phyloP scores from a whole-genome alignment of 2,329 filamentous ascomycete genomes.

The Diaporthe sp. region DNA sequence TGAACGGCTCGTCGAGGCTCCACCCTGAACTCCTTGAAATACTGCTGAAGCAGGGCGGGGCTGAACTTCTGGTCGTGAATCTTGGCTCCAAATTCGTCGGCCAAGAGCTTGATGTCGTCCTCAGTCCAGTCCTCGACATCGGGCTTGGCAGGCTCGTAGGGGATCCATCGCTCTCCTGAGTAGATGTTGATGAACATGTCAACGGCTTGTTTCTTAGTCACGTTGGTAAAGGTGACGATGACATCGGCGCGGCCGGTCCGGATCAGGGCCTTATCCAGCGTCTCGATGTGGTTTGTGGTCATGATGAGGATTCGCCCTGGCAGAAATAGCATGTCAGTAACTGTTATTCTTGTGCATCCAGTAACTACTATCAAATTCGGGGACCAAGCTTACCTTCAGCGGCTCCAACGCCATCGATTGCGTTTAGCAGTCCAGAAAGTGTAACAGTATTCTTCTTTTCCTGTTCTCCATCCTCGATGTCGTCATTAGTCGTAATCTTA shows the following conservation, averaged over 20 bases:
- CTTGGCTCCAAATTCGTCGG: constrained; percentile 24
- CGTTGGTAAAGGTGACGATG: constrained; percentile 37
- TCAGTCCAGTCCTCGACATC: constrained; percentile 35
- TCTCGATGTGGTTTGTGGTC: constrained; percentile 38
- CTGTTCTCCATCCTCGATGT: background rate
- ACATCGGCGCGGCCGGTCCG: constrained; percentile 36
- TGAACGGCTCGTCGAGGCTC: constrained; percentile 34
- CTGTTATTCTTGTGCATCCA: background rate
- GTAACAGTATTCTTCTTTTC: constrained; percentile 12
- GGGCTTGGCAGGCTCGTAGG: constrained; percentile 3
- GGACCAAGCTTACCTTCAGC: constrained; percentile 36
- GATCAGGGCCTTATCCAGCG: constrained; percentile 34
- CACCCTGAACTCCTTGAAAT: constrained; percentile 37
- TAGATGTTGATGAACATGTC: constrained; percentile 35
- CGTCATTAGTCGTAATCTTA: background rate
- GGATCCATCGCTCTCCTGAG: constrained; percentile 29
- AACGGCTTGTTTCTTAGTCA: constrained; percentile 28
- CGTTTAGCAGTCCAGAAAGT: constrained; percentile 35
- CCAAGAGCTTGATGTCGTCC: constrained; percentile 25
- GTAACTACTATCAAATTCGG: too few relatives aligned
- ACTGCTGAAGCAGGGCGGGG: constrained; percentile 39
- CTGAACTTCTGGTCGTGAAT: constrained; percentile 32
- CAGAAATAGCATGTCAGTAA: background rate
- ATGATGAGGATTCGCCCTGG: constrained; percentile 39
- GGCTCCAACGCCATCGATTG: constrained; percentile 35